Evolutionary conservation across 2,329 filamentous ascomycete genomes (phyloP), one percentile per base, ranked within the genome.

Genomic region (Aspergillus fructus): DNA sequence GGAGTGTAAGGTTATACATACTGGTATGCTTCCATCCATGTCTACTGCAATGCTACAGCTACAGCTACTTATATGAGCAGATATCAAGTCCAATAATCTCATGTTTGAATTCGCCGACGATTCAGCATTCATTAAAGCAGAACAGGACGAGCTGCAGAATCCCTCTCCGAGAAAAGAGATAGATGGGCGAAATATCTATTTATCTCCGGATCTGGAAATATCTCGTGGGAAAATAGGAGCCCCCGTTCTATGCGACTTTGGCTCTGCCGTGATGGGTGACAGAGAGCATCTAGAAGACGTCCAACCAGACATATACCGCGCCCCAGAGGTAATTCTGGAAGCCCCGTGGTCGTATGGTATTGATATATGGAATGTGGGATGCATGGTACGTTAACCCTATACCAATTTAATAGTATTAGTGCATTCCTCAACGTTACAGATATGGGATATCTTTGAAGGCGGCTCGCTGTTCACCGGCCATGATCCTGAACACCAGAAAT

Each of bases 371-470:
- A 19, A 42, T 11, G 19, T 21, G 11, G 40, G 40, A 4, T 42
- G 40, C n/a, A 42, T 11, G 17, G 40, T 42, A 21, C 12, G 19
- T 47, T 34, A 17, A 45, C 49, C 24, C 27, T 33, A 24, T 55
- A 55, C 24, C 43, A 46, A 11, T 19, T 6, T 2, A 5, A 58
- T 24, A 24, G 6, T 58, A 51, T 48, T 41, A 8, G 15, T 56
- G 5, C 45, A 5, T 6, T 58, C 55, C 59, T 51, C 59, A 54
- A 11, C 3, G 4, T 59, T 21, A 21, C 53, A 81, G 79, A 75
- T 80, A 27, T 83, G 79, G 81, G 70, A 82, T 49, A 43, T 83
- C 1, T 82, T 76, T 53, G 75, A 83, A 68, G 76, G 78, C 3
- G 68, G 61, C 0, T 74, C 72, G 23, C 65, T 83, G 24, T 83